These are phyloP conservation scores for Claviceps capensis DNA, from an alignment of 2,329 filamentous ascomycete genomes.

Conservation along the genomic window DNA sequence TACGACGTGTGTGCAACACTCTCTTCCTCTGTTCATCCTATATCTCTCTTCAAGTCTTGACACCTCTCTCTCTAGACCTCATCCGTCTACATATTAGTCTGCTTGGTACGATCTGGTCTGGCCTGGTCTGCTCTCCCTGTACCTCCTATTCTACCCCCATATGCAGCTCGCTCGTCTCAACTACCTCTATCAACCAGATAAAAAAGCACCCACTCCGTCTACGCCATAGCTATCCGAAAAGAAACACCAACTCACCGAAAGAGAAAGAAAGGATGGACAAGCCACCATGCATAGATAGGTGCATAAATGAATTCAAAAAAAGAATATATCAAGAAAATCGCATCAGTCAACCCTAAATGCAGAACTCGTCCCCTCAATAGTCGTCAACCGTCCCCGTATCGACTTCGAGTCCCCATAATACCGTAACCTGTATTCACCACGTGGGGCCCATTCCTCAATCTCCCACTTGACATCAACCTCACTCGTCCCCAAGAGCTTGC, in stretches of 20 bases:
- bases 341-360: conserved; percentile 25
- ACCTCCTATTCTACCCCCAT: too few relatives aligned
- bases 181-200: too few relatives aligned
- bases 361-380: conserved; percentile 55
- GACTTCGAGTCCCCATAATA: conserved; percentile 75
- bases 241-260: background rate
- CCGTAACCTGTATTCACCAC: conserved; percentile 58
- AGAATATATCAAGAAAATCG: background rate
- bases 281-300: background rate
- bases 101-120: too few relatives aligned
- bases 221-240: too few relatives aligned
- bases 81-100: too few relatives aligned
- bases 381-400: conserved; percentile 41
- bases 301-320: background rate
- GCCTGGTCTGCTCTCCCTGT: too few relatives aligned
- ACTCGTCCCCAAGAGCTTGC: conserved; percentile 56
- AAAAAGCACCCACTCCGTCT: too few relatives aligned
- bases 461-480: conserved; percentile 69
- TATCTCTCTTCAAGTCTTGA: too few relatives aligned
- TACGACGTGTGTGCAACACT: too few relatives aligned
- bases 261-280: background rate
- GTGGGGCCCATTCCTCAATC: conserved; percentile 44
- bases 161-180: too few relatives aligned
- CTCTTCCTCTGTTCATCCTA: too few relatives aligned
- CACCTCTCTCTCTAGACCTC: too few relatives aligned